Conservation (phyloP, 345 rosid genomes). For the Capsella bursapastoris region DNA sequence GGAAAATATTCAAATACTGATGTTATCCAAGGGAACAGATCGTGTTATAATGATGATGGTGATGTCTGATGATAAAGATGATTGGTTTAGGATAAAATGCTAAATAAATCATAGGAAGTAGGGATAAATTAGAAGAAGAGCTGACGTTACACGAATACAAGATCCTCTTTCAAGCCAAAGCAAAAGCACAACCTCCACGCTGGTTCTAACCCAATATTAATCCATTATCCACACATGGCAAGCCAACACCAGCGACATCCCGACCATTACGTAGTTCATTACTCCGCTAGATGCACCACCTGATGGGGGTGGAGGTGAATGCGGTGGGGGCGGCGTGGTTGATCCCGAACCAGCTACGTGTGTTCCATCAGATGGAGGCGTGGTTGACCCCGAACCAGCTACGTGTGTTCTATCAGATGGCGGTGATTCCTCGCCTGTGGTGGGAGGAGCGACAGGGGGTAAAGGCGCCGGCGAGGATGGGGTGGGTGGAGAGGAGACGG, state of each 20-base stretch:
- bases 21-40: no score
- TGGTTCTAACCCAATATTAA: neutral
- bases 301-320: neutral
- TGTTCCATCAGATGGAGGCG: neutral
- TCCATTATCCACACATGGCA: neutral
- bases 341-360: neutral
- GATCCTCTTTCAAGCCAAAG: neutral
- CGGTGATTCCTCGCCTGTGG: neutral
- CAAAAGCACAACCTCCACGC: neutral
- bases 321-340: neutral
- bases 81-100: no score
- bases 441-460: neutral
- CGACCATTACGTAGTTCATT: slow-evolving; percentile 13
- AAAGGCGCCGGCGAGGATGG: neutral
- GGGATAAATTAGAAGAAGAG: no score
- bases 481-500: neutral
- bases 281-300: slow-evolving; percentile 2
- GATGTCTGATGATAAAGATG: no score
- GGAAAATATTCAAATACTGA: no score
- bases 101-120: no score
- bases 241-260: neutral
- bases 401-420: neutral
- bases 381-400: neutral
- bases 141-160: no score
- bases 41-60: no score